Conservation (phyloP, 2,329 filamentous ascomycete genomes). For the Aspergillus fumigatus region DNA sequence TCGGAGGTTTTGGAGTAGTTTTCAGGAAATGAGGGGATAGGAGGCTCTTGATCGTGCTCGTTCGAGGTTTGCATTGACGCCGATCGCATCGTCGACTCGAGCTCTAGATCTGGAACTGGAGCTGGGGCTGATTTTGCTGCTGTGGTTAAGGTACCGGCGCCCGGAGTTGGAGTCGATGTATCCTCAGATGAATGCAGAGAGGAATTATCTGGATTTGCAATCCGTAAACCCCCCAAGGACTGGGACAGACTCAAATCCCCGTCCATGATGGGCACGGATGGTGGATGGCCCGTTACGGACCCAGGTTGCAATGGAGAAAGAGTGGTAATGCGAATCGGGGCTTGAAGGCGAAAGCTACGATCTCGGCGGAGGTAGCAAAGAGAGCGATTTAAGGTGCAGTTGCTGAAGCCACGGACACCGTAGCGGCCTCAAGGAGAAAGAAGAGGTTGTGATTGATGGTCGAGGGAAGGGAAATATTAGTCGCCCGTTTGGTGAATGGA, state of each 20-base stretch:
- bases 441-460: conserved; percentile 1
- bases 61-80: conserved; percentile 10
- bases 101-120: conserved; percentile 14
- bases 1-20: conserved; percentile 24
- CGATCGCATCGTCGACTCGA: conserved; percentile 17
- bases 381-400: conserved; percentile 4
- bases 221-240: conserved; percentile 87
- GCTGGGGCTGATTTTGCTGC: conserved; percentile 12
- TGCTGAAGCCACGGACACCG: conserved; percentile 4
- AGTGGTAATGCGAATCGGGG: not conserved
- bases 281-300: not conserved
- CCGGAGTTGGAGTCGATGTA: conserved; percentile 21
- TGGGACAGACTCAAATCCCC: conserved; percentile 89
- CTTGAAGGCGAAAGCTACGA: not conserved
- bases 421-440: conserved; percentile 2
- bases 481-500: not conserved
- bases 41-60: conserved; percentile 16
- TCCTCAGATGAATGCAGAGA: conserved; percentile 38
- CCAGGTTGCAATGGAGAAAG: not conserved
- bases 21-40: conserved; percentile 20
- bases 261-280: conserved; percentile 60
- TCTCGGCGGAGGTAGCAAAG: conserved; percentile 1
- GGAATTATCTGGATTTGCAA: conserved; percentile 89
- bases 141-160: conserved; percentile 19
- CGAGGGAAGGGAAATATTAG: not conserved